These are phyloP conservation scores for Serpula lacrymans DNA, from an alignment of 768 basidiomycete genomes.

Conservation along the genomic window DNA sequence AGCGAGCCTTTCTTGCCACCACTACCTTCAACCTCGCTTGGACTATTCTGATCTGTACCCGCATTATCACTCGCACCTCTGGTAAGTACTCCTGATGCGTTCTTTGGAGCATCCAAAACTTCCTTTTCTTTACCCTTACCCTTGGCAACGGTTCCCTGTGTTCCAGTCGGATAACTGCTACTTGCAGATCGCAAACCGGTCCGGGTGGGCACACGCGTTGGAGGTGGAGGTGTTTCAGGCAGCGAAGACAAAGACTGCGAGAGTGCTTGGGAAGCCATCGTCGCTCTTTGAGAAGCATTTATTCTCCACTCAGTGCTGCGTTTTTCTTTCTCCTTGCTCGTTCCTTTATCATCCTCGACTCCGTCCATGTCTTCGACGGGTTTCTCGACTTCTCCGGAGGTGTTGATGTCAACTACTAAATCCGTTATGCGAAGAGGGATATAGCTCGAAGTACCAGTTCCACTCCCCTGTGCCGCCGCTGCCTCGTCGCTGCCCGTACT, in stretches of 20 bases:
- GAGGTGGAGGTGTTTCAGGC: constrained; percentile 36
- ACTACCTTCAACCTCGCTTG: constrained; percentile 19
- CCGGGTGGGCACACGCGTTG: constrained; percentile 35
- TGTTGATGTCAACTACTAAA: constrained; percentile 10
- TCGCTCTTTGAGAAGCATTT: constrained; percentile 18
- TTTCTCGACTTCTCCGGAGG: constrained; percentile 8
- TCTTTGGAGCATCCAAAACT: constrained; percentile 21
- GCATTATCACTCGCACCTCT: constrained; percentile 17
- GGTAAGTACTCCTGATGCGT: constrained; percentile 32
- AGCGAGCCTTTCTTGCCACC: constrained; percentile 31
- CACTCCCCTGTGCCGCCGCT: background rate
- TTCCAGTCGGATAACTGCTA: constrained; percentile 31
- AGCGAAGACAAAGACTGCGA: constrained; percentile 58
- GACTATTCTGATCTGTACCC: constrained; percentile 12
- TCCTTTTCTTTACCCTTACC: constrained; percentile 19
- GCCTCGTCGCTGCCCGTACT: constrained; percentile 1
- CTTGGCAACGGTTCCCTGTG: constrained; percentile 12
- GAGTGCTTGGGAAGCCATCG: constrained; percentile 52
- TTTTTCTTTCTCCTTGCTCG: constrained; percentile 18
- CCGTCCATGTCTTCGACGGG: constrained; percentile 7
- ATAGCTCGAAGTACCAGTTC: background rate
- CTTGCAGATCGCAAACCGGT: constrained; percentile 45
- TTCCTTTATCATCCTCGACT: constrained; percentile 11
- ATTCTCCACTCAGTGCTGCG: too few species aligned
- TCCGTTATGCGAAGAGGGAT: constrained; percentile 5